Evolutionary conservation across 2,329 filamentous ascomycete species (phyloP).

Genomic region (Tolypocladium sp.): DNA sequence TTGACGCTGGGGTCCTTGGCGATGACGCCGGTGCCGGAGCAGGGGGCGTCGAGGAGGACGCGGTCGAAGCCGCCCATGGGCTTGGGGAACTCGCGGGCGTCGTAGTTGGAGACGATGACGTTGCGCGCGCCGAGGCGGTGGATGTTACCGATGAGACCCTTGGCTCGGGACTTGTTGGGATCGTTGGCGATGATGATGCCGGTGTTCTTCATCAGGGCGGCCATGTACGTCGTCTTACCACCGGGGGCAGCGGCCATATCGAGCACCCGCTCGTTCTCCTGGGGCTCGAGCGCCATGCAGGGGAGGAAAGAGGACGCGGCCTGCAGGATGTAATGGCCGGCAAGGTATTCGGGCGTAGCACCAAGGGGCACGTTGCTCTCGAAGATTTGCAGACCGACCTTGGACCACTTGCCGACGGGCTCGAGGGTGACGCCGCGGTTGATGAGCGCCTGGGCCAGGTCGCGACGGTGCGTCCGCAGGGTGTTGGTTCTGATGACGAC

Average conservation of each 20-base stretch:
- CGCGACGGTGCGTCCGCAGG: slow-evolving; percentile 63
- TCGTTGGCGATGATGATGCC: slow-evolving; percentile 95
- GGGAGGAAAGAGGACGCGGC: slow-evolving; percentile 94
- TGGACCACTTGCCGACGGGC: slow-evolving; percentile 97
- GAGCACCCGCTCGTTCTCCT: slow-evolving; percentile 83
- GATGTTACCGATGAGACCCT: slow-evolving; percentile 96
- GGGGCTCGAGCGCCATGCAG: slow-evolving; percentile 92
- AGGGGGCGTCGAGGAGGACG: slow-evolving; percentile 88
- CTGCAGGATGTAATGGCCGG: slow-evolving; percentile 96
- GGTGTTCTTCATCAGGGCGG: slow-evolving; percentile 65
- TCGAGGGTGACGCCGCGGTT: slow-evolving; percentile 94
- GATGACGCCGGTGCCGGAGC: slow-evolving; percentile 94
- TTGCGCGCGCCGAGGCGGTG: slow-evolving; percentile 91
- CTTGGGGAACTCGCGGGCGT: slow-evolving; percentile 86
- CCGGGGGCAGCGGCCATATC: slow-evolving; percentile 41
- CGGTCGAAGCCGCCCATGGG: slow-evolving; percentile 95
- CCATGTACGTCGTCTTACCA: slow-evolving; percentile 45
- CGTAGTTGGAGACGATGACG: slow-evolving; percentile 90
- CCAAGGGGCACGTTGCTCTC: slow-evolving; percentile 78
- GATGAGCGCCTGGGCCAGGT: slow-evolving; percentile 87
- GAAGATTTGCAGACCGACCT: slow-evolving; percentile 94
- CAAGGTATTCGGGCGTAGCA: slow-evolving; percentile 94
- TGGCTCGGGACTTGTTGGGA: slow-evolving; percentile 83
- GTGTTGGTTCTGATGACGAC: slow-evolving; percentile 97
- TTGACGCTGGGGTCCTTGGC: slow-evolving; percentile 95